These are phyloP conservation scores for Pichia rugopelliculosa DNA, from an alignment of 805 yeast species.

Conservation along the genomic window DNA sequence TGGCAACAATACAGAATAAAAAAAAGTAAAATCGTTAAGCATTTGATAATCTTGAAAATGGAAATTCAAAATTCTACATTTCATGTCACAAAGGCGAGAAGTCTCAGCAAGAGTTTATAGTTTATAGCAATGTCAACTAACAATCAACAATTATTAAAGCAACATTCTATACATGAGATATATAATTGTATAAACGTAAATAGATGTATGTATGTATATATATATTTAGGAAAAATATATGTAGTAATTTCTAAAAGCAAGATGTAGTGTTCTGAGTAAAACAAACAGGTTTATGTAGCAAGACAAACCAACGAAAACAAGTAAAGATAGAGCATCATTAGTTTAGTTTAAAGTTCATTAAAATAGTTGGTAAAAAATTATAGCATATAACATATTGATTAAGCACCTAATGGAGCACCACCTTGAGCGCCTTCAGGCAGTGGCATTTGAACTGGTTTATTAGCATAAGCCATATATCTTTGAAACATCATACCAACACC, in stretches of 20 bases:
- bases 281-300: not conserved
- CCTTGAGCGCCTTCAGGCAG: conserved; percentile 33
- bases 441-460: conserved; percentile 62
- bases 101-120: no score
- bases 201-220: not conserved
- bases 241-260: not conserved
- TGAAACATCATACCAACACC: conserved; percentile 97
- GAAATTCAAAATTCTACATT: no score
- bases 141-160: no score
- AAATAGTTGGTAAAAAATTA: not conserved
- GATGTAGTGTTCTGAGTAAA: not conserved
- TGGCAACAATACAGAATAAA: not conserved
- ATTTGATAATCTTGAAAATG: no score
- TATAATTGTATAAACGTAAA: no score
- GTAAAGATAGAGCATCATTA: no score
- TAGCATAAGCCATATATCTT: conserved; percentile 79
- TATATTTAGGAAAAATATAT: not conserved
- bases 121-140: no score
- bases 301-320: not conserved
- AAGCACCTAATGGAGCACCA: conserved; percentile 13
- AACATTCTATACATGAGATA: no score
- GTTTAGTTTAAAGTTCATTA: no score
- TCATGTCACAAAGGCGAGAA: no score
- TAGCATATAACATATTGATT: not conserved
- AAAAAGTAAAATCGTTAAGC: no score